Evolutionary conservation across 306 rosid genomes (phyloP).

Genomic region (Datisca glomerata): DNA sequence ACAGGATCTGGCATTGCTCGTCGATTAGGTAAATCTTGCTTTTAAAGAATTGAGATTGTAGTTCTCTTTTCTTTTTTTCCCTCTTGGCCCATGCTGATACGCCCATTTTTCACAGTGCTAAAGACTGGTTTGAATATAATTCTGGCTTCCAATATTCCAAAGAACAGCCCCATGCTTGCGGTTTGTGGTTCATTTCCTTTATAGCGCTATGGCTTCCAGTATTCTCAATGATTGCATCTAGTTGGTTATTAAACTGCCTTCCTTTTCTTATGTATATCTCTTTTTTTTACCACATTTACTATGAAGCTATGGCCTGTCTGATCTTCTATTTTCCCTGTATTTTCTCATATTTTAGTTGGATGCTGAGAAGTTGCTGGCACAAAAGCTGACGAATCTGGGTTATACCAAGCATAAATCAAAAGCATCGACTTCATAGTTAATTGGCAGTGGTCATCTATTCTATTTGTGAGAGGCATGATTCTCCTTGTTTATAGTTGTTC

Average conservation of each 20-base stretch:
- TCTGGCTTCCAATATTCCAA: conserved; percentile 79
- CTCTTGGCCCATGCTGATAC: background rate
- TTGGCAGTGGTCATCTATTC: background rate
- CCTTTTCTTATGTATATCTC: background rate
- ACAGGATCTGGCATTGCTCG: conserved; percentile 82
- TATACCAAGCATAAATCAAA: conserved; percentile 37
- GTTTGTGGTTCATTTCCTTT: conserved; percentile 15
- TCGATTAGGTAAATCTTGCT: conserved; percentile 58
- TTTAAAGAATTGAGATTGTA: background rate
- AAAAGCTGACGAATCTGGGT: conserved; percentile 57
- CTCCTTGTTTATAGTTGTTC: too few species aligned
- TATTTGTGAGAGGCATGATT: background rate
- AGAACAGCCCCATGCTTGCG: conserved; percentile 69
- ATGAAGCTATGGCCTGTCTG: too few species aligned
- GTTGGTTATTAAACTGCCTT: background rate
- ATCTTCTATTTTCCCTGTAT: conserved; percentile 7
- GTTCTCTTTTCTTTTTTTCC: background rate
- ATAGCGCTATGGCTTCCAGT: background rate
- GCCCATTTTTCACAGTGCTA: conserved; percentile 30
- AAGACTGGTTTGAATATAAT: conserved; percentile 73
- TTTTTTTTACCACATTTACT: too few species aligned
- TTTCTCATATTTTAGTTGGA: conserved; percentile 46
- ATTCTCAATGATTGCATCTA: background rate
- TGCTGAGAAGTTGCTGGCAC: conserved; percentile 77
- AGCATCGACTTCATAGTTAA: conserved; percentile 28